Evolutionary conservation across 257 asterid genomes (phyloP), one percentile per base, ranked within the genome.

Genomic region (Nicotiana undulata): DNA sequence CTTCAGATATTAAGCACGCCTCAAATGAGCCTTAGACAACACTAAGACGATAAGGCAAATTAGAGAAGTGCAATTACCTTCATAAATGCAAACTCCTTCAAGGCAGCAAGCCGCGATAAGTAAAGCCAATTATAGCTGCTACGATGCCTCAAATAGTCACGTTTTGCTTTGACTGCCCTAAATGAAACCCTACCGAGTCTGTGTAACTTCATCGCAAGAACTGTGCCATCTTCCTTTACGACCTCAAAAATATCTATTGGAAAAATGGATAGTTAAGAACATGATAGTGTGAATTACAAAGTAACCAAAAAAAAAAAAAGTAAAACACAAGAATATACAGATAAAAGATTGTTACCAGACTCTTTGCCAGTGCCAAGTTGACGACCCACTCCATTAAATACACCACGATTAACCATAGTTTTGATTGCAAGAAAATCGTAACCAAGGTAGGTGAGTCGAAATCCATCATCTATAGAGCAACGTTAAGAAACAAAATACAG

Each of bases 131-230:
- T 96, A 76, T 67, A 96, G 86, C 98, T 96, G 81, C 90, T 94
- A 52, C 98, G 98, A 86, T 96, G 99, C 92, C 90, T 91, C 89
- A 96, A 88, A 84, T 96, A 96, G 85, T 96, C 99, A 90, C 99
- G 98, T 86, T 96, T 96, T 29, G 96, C 83, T 87, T 96, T 96
- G 81, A 96, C 99, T 72, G 98, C 99, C 86, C 99, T 91, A 81
- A 96, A 95, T 29, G 98, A 95, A 68, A 86, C 88, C 85, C 99
- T 92, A 64, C 99, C 99, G 72, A 95, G 98, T 86, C 98, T 92
- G 88, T 94, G 99, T 51, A 96, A 89, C 90, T 96, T 96, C 96
- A 96, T 92, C 44, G 97, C 99, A 76, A 94, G 95, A 87, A 94
- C 79, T 3, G 95, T 89, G 63, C 98, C 99, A 89, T 96, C 99